Evolutionary conservation across 2,329 filamentous ascomycete genomes (phyloP).

Genomic region (Hypoxylon rubiginosum): DNA sequence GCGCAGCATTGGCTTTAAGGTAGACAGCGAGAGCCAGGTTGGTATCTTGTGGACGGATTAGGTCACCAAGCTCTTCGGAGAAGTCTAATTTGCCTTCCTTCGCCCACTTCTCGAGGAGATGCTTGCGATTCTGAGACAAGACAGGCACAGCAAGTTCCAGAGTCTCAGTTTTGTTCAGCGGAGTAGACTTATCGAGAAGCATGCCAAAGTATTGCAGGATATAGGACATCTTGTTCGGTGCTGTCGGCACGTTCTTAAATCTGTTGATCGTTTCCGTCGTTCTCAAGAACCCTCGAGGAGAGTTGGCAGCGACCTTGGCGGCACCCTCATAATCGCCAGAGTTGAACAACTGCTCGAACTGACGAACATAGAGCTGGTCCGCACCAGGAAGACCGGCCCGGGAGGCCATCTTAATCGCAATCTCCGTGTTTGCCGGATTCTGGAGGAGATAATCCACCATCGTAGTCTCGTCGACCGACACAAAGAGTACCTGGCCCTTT

Average conservation of each 20-base stretch:
- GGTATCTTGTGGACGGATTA: constrained; percentile 90
- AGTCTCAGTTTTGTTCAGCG: constrained; percentile 92
- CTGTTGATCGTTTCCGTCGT: constrained; percentile 95
- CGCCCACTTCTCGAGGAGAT: constrained; percentile 97
- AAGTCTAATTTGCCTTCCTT: constrained; percentile 95
- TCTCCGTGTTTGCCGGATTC: constrained; percentile 92
- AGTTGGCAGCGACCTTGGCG: constrained; percentile 96
- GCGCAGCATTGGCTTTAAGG: constrained; percentile 87
- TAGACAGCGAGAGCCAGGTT: constrained; percentile 91
- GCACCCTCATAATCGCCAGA: constrained; percentile 87
- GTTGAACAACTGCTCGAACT: constrained; percentile 89
- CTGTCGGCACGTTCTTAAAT: constrained; percentile 87
- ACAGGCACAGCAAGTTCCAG: constrained; percentile 94
- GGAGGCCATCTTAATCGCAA: constrained; percentile 96
- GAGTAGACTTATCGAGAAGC: constrained; percentile 89
- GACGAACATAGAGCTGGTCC: constrained; percentile 90
- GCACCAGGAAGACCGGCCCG: constrained; percentile 93
- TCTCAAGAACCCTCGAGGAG: constrained; percentile 93
- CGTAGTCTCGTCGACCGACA: constrained; percentile 91
- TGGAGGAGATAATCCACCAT: constrained; percentile 96
- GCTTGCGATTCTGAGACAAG: constrained; percentile 92
- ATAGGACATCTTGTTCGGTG: constrained; percentile 88
- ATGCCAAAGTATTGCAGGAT: constrained; percentile 99
- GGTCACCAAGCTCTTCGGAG: constrained; percentile 95
- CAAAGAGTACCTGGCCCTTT: constrained; percentile 95